These are phyloP conservation scores for Quercus parvula DNA, from an alignment of 306 rosid species.

Conservation along the genomic window DNA sequence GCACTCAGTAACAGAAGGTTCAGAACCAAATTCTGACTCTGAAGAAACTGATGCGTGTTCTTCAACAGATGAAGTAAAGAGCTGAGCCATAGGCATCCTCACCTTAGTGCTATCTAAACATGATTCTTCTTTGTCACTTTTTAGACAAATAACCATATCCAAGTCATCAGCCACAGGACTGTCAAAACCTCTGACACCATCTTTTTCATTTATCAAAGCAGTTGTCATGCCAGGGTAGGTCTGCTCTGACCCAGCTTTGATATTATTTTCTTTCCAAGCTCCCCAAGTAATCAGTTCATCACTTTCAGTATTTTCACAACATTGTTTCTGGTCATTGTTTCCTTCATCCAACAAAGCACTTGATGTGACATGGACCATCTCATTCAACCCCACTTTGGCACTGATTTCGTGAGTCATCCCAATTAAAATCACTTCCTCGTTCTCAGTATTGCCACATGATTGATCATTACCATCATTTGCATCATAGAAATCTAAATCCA, in stretches of 20 bases:
- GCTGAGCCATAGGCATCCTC: slow-evolving; percentile 27
- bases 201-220: slow-evolving; percentile 15
- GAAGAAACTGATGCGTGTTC: slow-evolving; percentile 17
- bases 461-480: slow-evolving; percentile 15
- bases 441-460: slow-evolving; percentile 16
- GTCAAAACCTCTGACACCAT: slow-evolving; percentile 13
- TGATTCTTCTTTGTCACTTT: slow-evolving; percentile 16
- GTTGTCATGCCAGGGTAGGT: slow-evolving; percentile 1
- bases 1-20: slow-evolving; percentile 7
- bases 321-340: slow-evolving; percentile 18
- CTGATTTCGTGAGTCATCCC: slow-evolving; percentile 23
- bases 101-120: slow-evolving; percentile 9
- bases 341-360: slow-evolving; percentile 24
- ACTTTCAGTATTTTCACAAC: slow-evolving; percentile 2
- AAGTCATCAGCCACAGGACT: slow-evolving; percentile 9
- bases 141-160: neutral
- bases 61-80: slow-evolving; percentile 12
- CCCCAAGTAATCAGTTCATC: neutral
- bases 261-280: neutral
- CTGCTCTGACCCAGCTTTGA: neutral
- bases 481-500: slow-evolving; percentile 16
- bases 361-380: slow-evolving; percentile 19
- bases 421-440: slow-evolving; percentile 8
- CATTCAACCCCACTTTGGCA: slow-evolving; percentile 6
- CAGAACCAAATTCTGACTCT: slow-evolving; percentile 26